phyloP scores from a whole-genome alignment of 495 filamentous ascomycete genomes.

The Mytilinidion resinicola region DNA sequence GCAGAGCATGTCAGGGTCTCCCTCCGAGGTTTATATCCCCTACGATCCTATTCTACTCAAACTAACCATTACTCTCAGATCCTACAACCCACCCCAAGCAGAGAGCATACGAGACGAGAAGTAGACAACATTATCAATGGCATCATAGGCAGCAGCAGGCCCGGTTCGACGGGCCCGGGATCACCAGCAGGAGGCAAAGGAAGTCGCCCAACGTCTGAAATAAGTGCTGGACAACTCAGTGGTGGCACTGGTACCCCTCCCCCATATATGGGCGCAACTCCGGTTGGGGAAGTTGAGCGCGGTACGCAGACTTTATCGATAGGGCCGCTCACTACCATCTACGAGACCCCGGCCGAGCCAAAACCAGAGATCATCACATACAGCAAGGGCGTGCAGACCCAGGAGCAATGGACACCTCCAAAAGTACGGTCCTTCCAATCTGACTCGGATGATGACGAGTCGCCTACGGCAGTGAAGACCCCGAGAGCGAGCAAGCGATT shows the following conservation, averaged over 20 bases:
- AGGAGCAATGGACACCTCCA: conserved; percentile 40
- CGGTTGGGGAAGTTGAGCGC: conserved; percentile 11
- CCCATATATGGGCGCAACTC: background rate
- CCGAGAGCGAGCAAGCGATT: conserved; percentile 56
- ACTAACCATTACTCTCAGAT: conserved; percentile 53
- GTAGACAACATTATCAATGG: conserved; percentile 76
- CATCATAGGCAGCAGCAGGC: conserved; percentile 69
- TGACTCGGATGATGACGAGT: conserved; percentile 62
- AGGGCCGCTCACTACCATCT: conserved; percentile 61
- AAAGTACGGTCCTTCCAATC: conserved; percentile 36
- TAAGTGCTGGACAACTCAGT: conserved; percentile 69
- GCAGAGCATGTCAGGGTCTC: conserved; percentile 53
- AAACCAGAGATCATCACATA: conserved; percentile 74
- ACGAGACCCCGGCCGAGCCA: conserved; percentile 56
- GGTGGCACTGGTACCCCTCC: conserved; percentile 40
- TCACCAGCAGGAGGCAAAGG: conserved; percentile 56
- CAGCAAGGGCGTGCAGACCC: conserved; percentile 91
- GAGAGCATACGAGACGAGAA: conserved; percentile 66
- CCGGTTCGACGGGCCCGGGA: conserved; percentile 57
- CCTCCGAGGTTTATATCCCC: conserved; percentile 21
- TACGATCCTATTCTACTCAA: background rate
- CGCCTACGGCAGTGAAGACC: conserved; percentile 38
- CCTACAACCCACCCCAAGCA: conserved; percentile 59
- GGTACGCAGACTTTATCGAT: conserved; percentile 61
- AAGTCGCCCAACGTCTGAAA: conserved; percentile 77